phyloP scores from a whole-genome alignment of 345 rosid species.

The Eutrema japonicum region DNA sequence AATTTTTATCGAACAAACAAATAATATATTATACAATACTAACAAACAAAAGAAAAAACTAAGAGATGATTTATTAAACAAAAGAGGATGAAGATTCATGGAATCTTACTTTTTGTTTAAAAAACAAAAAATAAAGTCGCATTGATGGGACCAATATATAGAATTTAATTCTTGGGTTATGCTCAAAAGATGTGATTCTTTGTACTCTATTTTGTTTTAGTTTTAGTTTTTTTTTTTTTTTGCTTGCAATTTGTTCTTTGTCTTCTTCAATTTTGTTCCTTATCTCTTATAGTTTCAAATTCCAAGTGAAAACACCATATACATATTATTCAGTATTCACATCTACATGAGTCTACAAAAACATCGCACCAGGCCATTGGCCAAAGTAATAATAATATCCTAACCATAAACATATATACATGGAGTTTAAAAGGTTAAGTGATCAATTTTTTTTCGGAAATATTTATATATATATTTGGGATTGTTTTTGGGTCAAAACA shows the following conservation, averaged over 20 bases:
- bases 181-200: conserved; percentile 39
- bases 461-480: no score
- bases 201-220: background rate
- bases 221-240: no score
- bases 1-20: conserved; percentile 1
- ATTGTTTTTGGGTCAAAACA: no score
- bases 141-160: conserved; percentile 24
- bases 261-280: conserved; percentile 33
- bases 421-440: background rate
- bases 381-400: background rate
- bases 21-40: background rate
- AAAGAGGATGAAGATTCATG: conserved; percentile 40
- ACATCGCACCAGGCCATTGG: background rate
- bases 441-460: background rate
- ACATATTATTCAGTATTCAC: background rate
- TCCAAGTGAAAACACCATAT: background rate
- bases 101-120: conserved; percentile 28
- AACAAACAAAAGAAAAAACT: background rate
- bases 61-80: conserved; percentile 26
- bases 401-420: background rate
- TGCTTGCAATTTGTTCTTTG: conserved; percentile 27
- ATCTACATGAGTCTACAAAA: background rate
- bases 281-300: conserved; percentile 16
- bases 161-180: conserved; percentile 7
- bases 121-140: conserved; percentile 1